Percentiles rank a stretch among this genome's conserved stretches.
These are phyloP conservation scores for Amphirosellinia nigrospora DNA, from an alignment of 495 filamentous ascomycete genomes.

Conservation along the genomic window DNA sequence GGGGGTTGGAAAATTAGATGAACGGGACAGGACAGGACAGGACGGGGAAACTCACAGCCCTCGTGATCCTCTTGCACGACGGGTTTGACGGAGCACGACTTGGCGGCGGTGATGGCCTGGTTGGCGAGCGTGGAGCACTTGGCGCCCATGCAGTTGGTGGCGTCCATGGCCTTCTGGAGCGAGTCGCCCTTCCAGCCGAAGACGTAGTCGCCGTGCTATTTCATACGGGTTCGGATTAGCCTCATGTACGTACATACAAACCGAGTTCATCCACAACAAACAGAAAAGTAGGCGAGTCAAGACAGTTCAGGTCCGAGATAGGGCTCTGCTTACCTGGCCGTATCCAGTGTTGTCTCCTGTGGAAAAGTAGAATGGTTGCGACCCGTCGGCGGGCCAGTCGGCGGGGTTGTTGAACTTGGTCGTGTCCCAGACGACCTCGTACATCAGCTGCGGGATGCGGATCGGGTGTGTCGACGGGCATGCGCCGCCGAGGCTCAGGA, in stretches of 20 bases:
- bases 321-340: slow-evolving; percentile 41
- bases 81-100: slow-evolving; percentile 36
- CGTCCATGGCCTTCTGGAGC: slow-evolving; percentile 58
- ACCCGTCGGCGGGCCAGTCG: slow-evolving; percentile 53
- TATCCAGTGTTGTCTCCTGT: slow-evolving; percentile 53
- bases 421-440: slow-evolving; percentile 60
- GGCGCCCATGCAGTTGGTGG: slow-evolving; percentile 50
- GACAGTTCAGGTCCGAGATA: no score
- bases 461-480: slow-evolving; percentile 57
- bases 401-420: slow-evolving; percentile 52
- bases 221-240: no score
- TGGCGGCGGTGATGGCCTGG: slow-evolving; percentile 43
- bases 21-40: background rate
- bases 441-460: slow-evolving; percentile 57
- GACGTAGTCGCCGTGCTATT: slow-evolving; percentile 59
- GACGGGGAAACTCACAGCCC: slow-evolving; percentile 33
- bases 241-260: no score
- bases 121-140: slow-evolving; percentile 44
- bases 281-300: no score
- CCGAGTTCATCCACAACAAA: no score
- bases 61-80: slow-evolving; percentile 36
- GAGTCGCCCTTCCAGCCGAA: slow-evolving; percentile 57
- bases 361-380: slow-evolving; percentile 55
- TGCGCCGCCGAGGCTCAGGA: slow-evolving; percentile 49
- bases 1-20: background rate